Percentiles rank a stretch among this genome's conserved stretches.
Evolutionary conservation across 2,329 filamentous ascomycete species (phyloP).

Genomic region (Parastagonospora avenae): DNA sequence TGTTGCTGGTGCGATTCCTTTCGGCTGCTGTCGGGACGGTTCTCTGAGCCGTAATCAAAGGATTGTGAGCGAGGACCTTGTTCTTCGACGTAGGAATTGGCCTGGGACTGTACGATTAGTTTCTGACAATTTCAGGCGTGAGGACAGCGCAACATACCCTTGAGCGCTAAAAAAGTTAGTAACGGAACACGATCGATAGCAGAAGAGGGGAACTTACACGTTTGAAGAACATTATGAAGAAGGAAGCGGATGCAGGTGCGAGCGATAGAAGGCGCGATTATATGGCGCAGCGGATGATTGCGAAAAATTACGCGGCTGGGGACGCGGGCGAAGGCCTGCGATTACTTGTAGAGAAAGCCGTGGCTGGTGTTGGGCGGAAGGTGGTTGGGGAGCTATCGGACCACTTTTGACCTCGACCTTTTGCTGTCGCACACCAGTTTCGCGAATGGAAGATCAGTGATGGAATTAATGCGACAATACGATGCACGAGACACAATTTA

Average conservation of each 20-base stretch:
- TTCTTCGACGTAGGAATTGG: conserved; percentile 56
- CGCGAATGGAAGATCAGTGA: no score
- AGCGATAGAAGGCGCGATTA: conserved; percentile 25
- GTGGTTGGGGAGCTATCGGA: conserved; percentile 16
- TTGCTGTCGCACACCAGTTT: not conserved
- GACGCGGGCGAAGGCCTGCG: conserved; percentile 8
- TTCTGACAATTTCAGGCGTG: no score
- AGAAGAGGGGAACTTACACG: conserved; percentile 25
- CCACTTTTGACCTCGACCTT: not conserved
- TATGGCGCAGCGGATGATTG: conserved; percentile 19
- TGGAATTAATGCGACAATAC: no score
- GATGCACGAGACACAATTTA: no score
- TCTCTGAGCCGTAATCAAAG: conserved; percentile 48
- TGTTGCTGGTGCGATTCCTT: conserved; percentile 41
- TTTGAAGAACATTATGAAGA: conserved; percentile 56
- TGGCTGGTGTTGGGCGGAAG: conserved; percentile 19
- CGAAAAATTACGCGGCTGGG: conserved; percentile 19
- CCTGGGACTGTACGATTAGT: conserved; percentile 32
- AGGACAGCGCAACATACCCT: no score
- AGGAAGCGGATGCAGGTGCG: conserved; percentile 22
- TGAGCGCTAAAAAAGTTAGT: not conserved
- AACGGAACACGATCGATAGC: not conserved
- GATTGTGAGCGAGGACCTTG: conserved; percentile 48
- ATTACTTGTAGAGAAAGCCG: conserved; percentile 13
- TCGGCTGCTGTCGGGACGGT: conserved; percentile 48